Base-by-base conservation (phyloP, 805 yeast species). In the Candida namnaoensis region DNA sequence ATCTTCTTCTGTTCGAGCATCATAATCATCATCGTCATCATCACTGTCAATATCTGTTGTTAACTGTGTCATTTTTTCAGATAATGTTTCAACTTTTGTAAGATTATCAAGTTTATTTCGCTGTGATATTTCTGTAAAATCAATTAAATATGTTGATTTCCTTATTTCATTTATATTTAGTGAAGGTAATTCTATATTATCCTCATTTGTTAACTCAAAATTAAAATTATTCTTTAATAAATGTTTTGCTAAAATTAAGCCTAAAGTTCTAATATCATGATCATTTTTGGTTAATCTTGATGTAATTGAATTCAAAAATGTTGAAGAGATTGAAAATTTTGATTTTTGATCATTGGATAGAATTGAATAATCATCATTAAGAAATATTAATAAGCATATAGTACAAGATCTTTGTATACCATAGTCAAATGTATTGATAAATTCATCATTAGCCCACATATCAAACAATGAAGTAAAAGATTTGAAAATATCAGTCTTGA, bases 191-290 rank as follows among this genome's bases (percentile, higher is more conserved):
- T 15, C 13, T 10, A 50, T 38, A 30, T 45, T 47, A 8, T 58
- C 57, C 4, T 60, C 53, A 2, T 27, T 9, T 27, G 28, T 7
- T 27, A 58, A 54, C 5, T 62, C 57, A 42, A 66, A 50, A 5
- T 56, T 51, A 47, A 45, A 47, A 44, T 50, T 49, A 23, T 54
- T 48, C 15, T 55, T 52, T 0, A 57, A 57, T 1, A 76, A 53
- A 13, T 56, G 52, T 50, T 80, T 82, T 1, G 85, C 86, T 7
- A 82, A 55, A 13, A 71, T 51, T 56, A 82, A 74, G 0, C 80
- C 88, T 30, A 80, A 56, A 12, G 65, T 52, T 42, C 85, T 69
- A 2, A 70, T 58, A n/a, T 51, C 54, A 1, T 56, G 50, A 1
- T 76, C 66, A 37, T 67, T 66, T 0, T 82, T 72, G 25, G 67